Evolutionary conservation across 495 filamentous ascomycete species (phyloP), one percentile per base, ranked within the genome.

Genomic region (Hypoxylon fragiforme): DNA sequence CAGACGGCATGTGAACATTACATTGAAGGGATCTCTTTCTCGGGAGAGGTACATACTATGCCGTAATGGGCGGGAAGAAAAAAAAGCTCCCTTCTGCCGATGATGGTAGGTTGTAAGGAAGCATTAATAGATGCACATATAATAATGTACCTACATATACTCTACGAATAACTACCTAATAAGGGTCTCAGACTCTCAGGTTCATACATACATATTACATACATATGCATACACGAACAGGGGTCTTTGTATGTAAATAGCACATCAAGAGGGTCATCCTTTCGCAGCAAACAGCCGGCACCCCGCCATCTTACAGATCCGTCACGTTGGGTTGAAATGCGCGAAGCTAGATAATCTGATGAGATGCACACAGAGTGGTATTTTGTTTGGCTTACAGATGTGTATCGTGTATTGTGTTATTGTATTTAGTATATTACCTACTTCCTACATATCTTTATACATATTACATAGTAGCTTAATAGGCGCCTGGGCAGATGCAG

Each of bases 31-130:
- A 50, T 44, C n/a, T n/a, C n/a, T 37, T 15, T 14, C 37, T 21
- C 44, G 31, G 39, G 37, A 32, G 38, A 54, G 34, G 39, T 24
- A 40, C 30, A n/a, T n/a, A n/a, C n/a, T n/a, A n/a, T n/a, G n/a
- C n/a, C n/a, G n/a, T n/a, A n/a, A n/a, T n/a, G n/a, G n/a, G n/a
- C n/a, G n/a, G n/a, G n/a, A n/a, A n/a, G 32, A 28, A 40, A 19
- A 13, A 11, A 43, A 31, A 38, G 19, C n/a, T 48, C 47, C 43
- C 42, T 52, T 50, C 16, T 41, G 28, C 42, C 36, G 48, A 48
- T 18, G 24, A 38, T 21, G 30, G 24, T 16, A 13, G 4, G 24
- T 28, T 28, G n/a, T n/a, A n/a, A n/a, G n/a, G n/a, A n/a, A n/a
- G n/a, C n/a, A n/a, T n/a, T n/a, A n/a, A n/a, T n/a, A n/a, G n/a